Base-by-base conservation (phyloP, 2,329 filamentous ascomycete species). In the Aaosphaeria pasadenensis region DNA sequence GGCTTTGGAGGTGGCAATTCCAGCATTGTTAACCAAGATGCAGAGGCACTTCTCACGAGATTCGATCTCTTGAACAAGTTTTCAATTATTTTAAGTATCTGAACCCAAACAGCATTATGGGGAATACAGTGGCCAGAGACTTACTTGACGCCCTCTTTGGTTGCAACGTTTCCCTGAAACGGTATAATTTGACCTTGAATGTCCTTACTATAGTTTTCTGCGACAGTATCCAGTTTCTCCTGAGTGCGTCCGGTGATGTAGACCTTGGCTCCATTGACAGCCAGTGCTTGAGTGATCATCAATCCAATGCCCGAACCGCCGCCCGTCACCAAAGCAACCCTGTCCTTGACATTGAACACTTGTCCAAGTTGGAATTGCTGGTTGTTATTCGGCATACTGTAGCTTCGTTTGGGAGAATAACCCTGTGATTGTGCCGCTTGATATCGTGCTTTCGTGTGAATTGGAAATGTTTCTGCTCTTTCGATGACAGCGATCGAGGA, bases 21-120 rank as follows among this genome's bases (percentile, higher is more conserved):
- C 75, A 6, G 75, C 74, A 49, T 77, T 77, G 63, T 76, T 76
- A 54, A 77, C 64, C 3, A 77, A 69, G 45, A 76, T 71, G 56
- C 71, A 70, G 30, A 78, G 64, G 49, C 69, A 71, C 51, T 71
- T 66, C 54, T 78, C 75, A 39, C 68, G 70, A 11, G 66, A 67
- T 42, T 71, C 66, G 43, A 77, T 71, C 46, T 75, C 69, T 24
- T 73, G 59, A 54, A 74, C 67, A 13, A 77, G 58, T 47, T 67
- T 66, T 39, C 62, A 66, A 41, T 35, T n/a, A 11, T 7, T 5
- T 42, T 50, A 11, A 48, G 55, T 24, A 24, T 24, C 17, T 24
- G 17, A 24, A 24, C 17, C 17, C 17, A 24, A 24, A 24, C 17
- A 24, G 17, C 17, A 24, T 24, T 24, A 24, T 24, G 17, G 17